Evolutionary conservation across 139 green algal species (phyloP).

Genomic region (Picochlorum sp.): DNA sequence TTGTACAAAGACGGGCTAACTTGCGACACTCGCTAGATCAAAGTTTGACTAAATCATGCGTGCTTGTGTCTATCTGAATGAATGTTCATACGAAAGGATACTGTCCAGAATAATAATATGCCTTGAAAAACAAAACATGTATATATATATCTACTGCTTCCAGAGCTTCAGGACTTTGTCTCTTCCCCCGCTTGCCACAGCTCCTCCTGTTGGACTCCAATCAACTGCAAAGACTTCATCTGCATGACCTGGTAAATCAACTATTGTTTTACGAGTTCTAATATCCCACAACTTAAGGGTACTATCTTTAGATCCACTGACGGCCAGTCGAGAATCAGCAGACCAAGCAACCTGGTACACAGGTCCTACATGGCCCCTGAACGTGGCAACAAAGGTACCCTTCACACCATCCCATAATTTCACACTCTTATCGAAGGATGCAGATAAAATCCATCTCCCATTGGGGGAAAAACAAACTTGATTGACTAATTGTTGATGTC

Average conservation of each 20-base stretch:
- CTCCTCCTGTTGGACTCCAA: conserved; percentile 78
- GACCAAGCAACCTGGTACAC: conserved; percentile 96
- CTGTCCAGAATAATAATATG: too few species aligned
- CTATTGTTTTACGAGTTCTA: conserved; percentile 66
- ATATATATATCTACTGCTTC: conserved; percentile 41
- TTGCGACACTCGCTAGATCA: too few species aligned
- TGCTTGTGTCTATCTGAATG: too few species aligned
- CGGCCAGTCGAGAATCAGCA: conserved; percentile 79
- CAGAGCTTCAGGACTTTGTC: conserved; percentile 93
- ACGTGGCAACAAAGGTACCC: conserved; percentile 80
- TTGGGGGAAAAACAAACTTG: conserved; percentile 95
- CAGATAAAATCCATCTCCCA: conserved; percentile 78
- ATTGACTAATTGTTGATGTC: conserved; percentile 94
- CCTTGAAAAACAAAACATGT: too few species aligned
- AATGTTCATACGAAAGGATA: too few species aligned
- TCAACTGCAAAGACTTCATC: conserved; percentile 80
- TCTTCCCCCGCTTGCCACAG: conserved; percentile 88
- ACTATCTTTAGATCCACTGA: conserved; percentile 88
- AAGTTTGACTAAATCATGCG: too few species aligned
- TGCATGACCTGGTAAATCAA: conserved; percentile 91
- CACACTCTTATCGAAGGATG: conserved; percentile 94
- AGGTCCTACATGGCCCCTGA: conserved; percentile 86
- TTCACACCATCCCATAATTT: conserved; percentile 93
- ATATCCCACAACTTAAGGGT: conserved; percentile 80
- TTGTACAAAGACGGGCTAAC: too few species aligned